Evolutionary conservation across 2,329 filamentous ascomycete genomes (phyloP).

Genomic region (Stemphylium lycopersici): DNA sequence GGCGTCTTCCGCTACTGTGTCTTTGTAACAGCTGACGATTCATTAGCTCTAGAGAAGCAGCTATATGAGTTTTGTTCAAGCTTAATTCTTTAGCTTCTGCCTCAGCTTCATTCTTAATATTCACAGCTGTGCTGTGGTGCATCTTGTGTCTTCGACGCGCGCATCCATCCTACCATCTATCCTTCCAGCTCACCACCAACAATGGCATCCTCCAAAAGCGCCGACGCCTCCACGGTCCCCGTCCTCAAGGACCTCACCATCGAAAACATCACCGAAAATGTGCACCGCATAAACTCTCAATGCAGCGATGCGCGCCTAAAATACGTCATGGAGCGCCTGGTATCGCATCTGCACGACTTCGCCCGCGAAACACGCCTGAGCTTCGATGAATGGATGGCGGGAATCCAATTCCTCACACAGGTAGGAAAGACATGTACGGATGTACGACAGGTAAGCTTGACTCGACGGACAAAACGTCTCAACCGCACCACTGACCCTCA

Average conservation of each 20-base stretch:
- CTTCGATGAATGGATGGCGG: conserved; percentile 79
- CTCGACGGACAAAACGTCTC: background rate
- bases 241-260: conserved; percentile 70
- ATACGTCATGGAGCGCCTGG: conserved; percentile 74
- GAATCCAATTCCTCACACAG: conserved; percentile 71
- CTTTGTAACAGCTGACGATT: conserved; percentile 1
- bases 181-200: background rate
- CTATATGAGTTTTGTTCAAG: background rate
- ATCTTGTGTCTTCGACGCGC: no score
- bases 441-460: conserved; percentile 66
- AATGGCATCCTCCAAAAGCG: conserved; percentile 3
- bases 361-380: conserved; percentile 78
- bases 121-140: no score
- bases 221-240: conserved; percentile 15
- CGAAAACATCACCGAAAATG: conserved; percentile 81
- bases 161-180: background rate
- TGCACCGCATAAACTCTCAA: conserved; percentile 75
- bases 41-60: background rate
- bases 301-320: conserved; percentile 68
- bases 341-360: conserved; percentile 82
- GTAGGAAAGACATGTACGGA: conserved; percentile 77
- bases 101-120: background rate
- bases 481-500: background rate
- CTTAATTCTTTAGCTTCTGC: background rate
- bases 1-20: conserved; percentile 2